Conservation (phyloP, 805 yeast species). For the Clavispora vitiphila region DNA sequence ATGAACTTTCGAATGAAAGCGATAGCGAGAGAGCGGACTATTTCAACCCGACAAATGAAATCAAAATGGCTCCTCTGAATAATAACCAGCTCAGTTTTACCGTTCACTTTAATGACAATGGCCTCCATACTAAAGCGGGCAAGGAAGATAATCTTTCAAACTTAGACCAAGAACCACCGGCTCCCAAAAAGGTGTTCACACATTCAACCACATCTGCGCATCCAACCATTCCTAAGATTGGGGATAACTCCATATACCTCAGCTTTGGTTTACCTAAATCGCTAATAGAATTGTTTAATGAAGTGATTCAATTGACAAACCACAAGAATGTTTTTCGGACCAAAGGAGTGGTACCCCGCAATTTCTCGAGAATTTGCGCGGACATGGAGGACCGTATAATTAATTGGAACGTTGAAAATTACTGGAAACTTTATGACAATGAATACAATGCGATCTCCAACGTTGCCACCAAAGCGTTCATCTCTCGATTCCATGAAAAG, state of each 20-base stretch:
- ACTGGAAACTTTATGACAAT: slow-evolving; percentile 36
- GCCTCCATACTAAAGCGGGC: not conserved
- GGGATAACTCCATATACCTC: slow-evolving; percentile 29
- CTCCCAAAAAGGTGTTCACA: not conserved
- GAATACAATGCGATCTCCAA: slow-evolving; percentile 15
- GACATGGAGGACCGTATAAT: slow-evolving; percentile 47
- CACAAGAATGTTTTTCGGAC: slow-evolving; percentile 44
- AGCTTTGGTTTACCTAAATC: slow-evolving; percentile 46
- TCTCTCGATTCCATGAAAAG: slow-evolving; percentile 36
- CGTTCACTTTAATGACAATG: slow-evolving; percentile 18
- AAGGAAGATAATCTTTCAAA: not conserved
- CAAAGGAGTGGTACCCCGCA: slow-evolving; percentile 42
- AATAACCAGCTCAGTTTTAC: slow-evolving; percentile 20
- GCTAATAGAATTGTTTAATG: slow-evolving; percentile 42
- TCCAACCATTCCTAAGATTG: slow-evolving; percentile 6
- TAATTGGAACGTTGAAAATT: slow-evolving; percentile 38
- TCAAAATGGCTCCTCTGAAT: slow-evolving; percentile 11
- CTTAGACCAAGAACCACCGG: not conserved
- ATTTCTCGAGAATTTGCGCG: slow-evolving; percentile 52
- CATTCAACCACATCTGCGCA: slow-evolving; percentile 5
- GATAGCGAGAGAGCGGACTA: slow-evolving; percentile 13
- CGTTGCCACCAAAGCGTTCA: slow-evolving; percentile 17
- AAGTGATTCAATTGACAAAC: slow-evolving; percentile 44
- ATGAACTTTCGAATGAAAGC: slow-evolving; percentile 5
- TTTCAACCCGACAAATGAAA: slow-evolving; percentile 9